Base-by-base conservation (phyloP, 768 basidiomycete genomes). In the Amanita fuliginea region DNA sequence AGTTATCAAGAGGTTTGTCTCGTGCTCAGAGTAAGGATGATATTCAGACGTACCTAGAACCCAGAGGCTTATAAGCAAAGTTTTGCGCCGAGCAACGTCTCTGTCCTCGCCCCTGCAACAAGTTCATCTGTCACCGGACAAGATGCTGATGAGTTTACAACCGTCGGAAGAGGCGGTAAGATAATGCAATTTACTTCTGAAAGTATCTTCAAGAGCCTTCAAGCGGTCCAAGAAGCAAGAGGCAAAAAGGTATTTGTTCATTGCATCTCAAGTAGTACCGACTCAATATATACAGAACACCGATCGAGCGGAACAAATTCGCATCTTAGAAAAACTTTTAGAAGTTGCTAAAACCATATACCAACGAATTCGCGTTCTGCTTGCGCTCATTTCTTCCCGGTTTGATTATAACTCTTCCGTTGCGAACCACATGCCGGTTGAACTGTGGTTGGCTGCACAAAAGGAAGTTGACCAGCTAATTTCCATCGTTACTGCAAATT, bases 351-450 rank as follows among this genome's bases (percentile, higher is more conserved):
- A 75, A 10, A 95, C 92, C 4, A 70, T 88, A 0, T 99, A 99
- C 64, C 91, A 95, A 61, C 82, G 81, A 55, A 93, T 99, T 53
- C 86, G 96, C 48, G 91, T 99, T 28, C 80, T 98, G 30, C 79
- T 99, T 46, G 86, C 93, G 13, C 78, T 98, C 48, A 80, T 98
- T 57, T 92, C 94, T 2, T 89, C 93, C 7, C 86, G 93, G 39
- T 96, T 98, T 63, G 96, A 99, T 69, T 98, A 96, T 72, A 94
- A 92, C 63, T 84, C 90, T 19, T 88, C 84, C 18, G 77, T 85
- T 49, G 72, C 85, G 6, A 78, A 83, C 1, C 81, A 91, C 61
- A 96, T 99, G 85, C 92, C 96, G 6, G 72, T 84, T 52, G 94
- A 97, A 34, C 76, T 90, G 42, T 98, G 96, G 96, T 62, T 83